Evolutionary conservation across 164 flowering plant genomes (phyloP), one percentile per base, ranked within the genome.

Genomic region (Vitis rupestris): DNA sequence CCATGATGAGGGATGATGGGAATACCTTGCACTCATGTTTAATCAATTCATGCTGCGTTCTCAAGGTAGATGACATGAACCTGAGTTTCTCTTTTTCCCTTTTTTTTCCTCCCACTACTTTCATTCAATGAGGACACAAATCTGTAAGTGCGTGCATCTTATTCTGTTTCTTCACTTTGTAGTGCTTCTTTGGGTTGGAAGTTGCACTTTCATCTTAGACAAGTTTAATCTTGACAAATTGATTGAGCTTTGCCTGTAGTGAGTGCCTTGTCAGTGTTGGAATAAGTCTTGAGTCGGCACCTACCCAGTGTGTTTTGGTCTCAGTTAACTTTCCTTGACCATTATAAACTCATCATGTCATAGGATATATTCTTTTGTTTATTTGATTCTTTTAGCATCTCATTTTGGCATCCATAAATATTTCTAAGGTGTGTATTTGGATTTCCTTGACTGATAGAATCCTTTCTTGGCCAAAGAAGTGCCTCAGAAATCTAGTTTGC

Each of bases 1-100:
- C 72, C 75, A 70, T 86, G 85, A 80, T 86, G 85, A 79, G 78
- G 86, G 81, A 81, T 87, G 88, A 72, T 84, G 84, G 85, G 82
- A 82, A 72, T 80, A 70, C 83, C 82, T 78, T 86, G 83, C 85
- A 75, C 85, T 76, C 87, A 79, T 83, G 85, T 84, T 82, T 86
- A 80, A 80, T 80, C 89, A 84, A 86, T 86, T 80, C 87, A 77
- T 83, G 85, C 89, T 75, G 87, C 85, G 71, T 77, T 63, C 58
- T 66, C 78, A 86, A 86, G 89, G 87, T 86, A 86, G 89, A 79
- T 78, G 78, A 81, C 84, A 76, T 69, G 65, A 79, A 80, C 84
- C 81, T 79, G 79, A 66, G 62, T 68, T 70, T 76, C 30, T 70
- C 31, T 62, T 14, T 65, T 68, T 65, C 55, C 69, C 61, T 59